A percentile compares a stretch with the other conserved stretches of the same genome.
These are phyloP conservation scores for Mycena maculata DNA, from an alignment of 768 basidiomycete genomes.

Conservation along the genomic window DNA sequence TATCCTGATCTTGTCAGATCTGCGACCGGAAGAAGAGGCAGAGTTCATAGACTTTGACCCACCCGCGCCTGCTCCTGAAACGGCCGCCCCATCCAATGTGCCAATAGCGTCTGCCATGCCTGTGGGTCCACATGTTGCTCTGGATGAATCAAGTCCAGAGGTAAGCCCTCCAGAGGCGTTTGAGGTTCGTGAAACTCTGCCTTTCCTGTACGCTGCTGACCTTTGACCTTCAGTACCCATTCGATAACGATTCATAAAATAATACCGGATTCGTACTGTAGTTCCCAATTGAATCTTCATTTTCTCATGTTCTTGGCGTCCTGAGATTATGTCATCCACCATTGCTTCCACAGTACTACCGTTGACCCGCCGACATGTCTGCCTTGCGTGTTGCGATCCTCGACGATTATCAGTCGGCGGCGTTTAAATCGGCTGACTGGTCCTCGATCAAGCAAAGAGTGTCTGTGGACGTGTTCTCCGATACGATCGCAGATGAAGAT, in stretches of 20 bases:
- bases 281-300: slow-evolving; percentile 10
- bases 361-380: slow-evolving; percentile 13
- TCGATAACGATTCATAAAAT: slow-evolving; percentile 71
- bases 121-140: slow-evolving; percentile 68
- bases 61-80: slow-evolving; percentile 42
- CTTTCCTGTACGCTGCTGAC: slow-evolving; percentile 36
- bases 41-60: slow-evolving; percentile 78
- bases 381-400: slow-evolving; percentile 62
- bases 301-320: slow-evolving; percentile 13
- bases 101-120: slow-evolving; percentile 46
- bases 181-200: slow-evolving; percentile 69
- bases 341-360: background rate
- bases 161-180: slow-evolving; percentile 83
- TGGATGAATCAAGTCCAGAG: slow-evolving; percentile 79
- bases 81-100: slow-evolving; percentile 39
- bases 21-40: slow-evolving; percentile 72
- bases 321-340: slow-evolving; percentile 22
- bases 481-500: slow-evolving; percentile 65
- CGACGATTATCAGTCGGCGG: slow-evolving; percentile 70
- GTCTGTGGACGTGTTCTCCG: slow-evolving; percentile 59
- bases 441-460: slow-evolving; percentile 50
- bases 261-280: slow-evolving; percentile 31
- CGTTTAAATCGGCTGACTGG: slow-evolving; percentile 67
- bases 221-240: slow-evolving; percentile 70
- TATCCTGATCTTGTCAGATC: slow-evolving; percentile 86